phyloP scores from a whole-genome alignment of 768 basidiomycete genomes.

The Grammothele lineata region DNA sequence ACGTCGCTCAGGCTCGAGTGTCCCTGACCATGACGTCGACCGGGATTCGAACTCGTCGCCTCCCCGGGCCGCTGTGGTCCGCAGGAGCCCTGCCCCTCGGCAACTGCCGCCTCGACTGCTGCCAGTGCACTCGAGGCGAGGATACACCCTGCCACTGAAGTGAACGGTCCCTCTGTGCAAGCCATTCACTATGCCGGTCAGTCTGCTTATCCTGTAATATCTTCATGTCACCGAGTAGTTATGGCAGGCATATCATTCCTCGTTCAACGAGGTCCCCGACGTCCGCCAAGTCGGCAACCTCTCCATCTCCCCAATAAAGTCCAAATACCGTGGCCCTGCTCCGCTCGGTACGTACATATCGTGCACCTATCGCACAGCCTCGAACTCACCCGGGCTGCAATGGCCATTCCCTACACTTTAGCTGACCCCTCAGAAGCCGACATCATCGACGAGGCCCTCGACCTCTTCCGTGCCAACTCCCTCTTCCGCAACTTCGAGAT shows the following conservation, averaged over 20 bases:
- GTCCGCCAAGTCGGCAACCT: slow-evolving; percentile 86
- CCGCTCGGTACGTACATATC: slow-evolving; percentile 53
- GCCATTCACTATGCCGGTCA: slow-evolving; percentile 23
- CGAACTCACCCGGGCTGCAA: slow-evolving; percentile 2
- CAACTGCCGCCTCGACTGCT: no score
- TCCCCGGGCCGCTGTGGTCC: no score
- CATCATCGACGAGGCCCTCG: slow-evolving; percentile 93
- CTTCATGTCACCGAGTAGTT: no score
- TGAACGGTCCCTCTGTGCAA: no score
- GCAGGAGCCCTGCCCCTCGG: no score
- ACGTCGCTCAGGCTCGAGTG: no score
- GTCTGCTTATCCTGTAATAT: neutral
- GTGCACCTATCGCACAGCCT: slow-evolving; percentile 10
- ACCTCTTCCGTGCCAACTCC: slow-evolving; percentile 97
- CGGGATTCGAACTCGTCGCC: no score
- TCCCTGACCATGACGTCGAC: no score
- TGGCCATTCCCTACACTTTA: no score
- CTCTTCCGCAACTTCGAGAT: slow-evolving; percentile 99
- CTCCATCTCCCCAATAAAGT: slow-evolving; percentile 85
- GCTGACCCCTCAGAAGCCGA: slow-evolving; percentile 79
- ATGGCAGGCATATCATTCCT: slow-evolving; percentile 96
- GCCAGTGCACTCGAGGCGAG: no score
- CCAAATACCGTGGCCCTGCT: slow-evolving; percentile 89
- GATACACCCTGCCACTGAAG: no score
- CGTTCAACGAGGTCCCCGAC: slow-evolving; percentile 83